These are phyloP conservation scores for Fusarium sarcochroum DNA, from an alignment of 2,329 filamentous ascomycete genomes.

Conservation along the genomic window DNA sequence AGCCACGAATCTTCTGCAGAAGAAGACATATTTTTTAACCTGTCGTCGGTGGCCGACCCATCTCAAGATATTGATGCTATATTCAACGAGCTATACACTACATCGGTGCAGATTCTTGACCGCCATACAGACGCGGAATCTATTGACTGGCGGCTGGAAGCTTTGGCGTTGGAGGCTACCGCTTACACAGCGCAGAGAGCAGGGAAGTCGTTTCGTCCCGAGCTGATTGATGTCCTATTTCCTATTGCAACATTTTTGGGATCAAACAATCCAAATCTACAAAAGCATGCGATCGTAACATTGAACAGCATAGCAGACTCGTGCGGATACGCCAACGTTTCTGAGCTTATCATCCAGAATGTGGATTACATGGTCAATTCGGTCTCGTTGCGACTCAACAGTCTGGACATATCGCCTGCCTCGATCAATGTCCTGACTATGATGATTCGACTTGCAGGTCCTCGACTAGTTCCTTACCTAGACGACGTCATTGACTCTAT, in stretches of 20 bases:
- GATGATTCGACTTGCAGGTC: slow-evolving; percentile 92
- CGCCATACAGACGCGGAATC: slow-evolving; percentile 64
- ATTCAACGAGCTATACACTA: slow-evolving; percentile 77
- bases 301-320: slow-evolving; percentile 83
- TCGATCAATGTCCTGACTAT: slow-evolving; percentile 91
- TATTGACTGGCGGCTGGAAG: slow-evolving; percentile 79
- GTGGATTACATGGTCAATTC: slow-evolving; percentile 98
- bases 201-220: slow-evolving; percentile 79
- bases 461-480: slow-evolving; percentile 85
- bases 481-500: slow-evolving; percentile 93
- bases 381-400: slow-evolving; percentile 88
- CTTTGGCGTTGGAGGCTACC: slow-evolving; percentile 84
- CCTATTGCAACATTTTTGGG: slow-evolving; percentile 91
- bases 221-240: slow-evolving; percentile 92
- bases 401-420: slow-evolving; percentile 91
- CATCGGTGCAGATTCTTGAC: slow-evolving; percentile 74
- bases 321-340: slow-evolving; percentile 81
- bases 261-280: slow-evolving; percentile 75
- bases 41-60: slow-evolving; percentile 56
- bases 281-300: slow-evolving; percentile 85
- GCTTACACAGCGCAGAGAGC: slow-evolving; percentile 80
- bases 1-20: slow-evolving; percentile 65
- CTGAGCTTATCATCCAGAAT: slow-evolving; percentile 87
- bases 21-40: slow-evolving; percentile 76
- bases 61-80: slow-evolving; percentile 61